Evolutionary conservation across 2,329 filamentous ascomycete genomes (phyloP).

Genomic region (Trichoderma sp.): DNA sequence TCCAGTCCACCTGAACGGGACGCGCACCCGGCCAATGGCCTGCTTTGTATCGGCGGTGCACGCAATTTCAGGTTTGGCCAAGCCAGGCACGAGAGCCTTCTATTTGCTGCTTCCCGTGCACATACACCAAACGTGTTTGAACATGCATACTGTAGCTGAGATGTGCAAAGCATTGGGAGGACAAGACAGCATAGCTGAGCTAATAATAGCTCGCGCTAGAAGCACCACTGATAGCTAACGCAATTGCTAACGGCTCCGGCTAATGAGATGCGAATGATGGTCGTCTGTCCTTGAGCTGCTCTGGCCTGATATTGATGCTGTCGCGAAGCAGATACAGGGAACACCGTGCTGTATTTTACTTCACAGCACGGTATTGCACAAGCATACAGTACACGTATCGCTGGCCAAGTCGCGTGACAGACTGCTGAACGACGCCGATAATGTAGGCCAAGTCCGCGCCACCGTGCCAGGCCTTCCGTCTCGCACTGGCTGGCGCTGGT

Average conservation of each 20-base stretch:
- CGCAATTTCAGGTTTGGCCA: background rate
- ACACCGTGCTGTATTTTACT: background rate
- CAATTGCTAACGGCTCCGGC: background rate
- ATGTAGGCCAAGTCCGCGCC: background rate
- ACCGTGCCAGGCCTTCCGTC: background rate
- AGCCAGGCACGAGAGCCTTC: background rate
- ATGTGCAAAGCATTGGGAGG: background rate
- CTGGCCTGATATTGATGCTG: background rate
- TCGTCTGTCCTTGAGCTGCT: background rate
- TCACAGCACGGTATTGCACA: background rate
- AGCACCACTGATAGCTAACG: background rate
- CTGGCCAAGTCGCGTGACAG: background rate
- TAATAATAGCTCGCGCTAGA: conserved; percentile 16
- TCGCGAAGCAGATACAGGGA: background rate
- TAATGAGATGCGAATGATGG: background rate
- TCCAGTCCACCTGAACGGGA: background rate
- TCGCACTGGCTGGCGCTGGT: conserved; percentile 4
- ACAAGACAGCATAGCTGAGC: background rate
- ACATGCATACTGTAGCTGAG: background rate
- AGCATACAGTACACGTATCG: too few species aligned
- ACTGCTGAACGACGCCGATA: background rate
- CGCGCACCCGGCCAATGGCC: background rate
- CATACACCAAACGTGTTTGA: background rate
- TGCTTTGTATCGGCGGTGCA: background rate
- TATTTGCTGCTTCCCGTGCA: background rate